Percentiles rank a stretch among this genome's conserved stretches.
Evolutionary conservation across 805 yeast species (phyloP).

Genomic region (Spathaspora boniae): DNA sequence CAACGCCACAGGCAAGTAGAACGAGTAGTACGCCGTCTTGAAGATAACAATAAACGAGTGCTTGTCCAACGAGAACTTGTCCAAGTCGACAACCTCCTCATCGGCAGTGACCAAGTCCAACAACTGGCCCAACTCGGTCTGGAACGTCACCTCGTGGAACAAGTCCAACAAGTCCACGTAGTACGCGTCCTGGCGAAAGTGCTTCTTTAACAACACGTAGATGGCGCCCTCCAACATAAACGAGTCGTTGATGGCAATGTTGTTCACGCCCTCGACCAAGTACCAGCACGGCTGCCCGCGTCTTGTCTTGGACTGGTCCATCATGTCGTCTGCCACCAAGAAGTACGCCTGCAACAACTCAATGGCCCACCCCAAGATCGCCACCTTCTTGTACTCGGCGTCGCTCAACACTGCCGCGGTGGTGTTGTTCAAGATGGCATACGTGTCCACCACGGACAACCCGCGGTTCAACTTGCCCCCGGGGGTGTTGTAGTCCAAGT

Average conservation of each 20-base stretch:
- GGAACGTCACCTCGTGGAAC: constrained; percentile 96
- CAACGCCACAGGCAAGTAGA: constrained; percentile 94
- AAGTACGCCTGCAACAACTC: constrained; percentile 95
- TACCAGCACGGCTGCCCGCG: constrained; percentile 99
- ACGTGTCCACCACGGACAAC: constrained; percentile 90
- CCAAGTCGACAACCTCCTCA: constrained; percentile 86
- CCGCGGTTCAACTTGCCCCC: constrained; percentile 98
- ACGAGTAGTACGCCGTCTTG: constrained; percentile 97
- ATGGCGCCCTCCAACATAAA: constrained; percentile 96
- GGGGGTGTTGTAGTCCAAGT: constrained; percentile 81
- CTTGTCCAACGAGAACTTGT: constrained; percentile 80
- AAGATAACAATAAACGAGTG: constrained; percentile 93
- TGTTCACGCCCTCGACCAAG: constrained; percentile 71
- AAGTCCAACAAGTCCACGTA: constrained; percentile 88
- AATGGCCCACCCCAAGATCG: constrained; percentile 91
- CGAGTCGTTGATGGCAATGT: constrained; percentile 95
- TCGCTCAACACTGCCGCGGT: constrained; percentile 54
- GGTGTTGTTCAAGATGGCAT: constrained; percentile 66
- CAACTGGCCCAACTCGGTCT: constrained; percentile 95
- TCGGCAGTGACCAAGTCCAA: constrained; percentile 96
- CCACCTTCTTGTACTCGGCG: constrained; percentile 78
- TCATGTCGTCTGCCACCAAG: constrained; percentile 96
- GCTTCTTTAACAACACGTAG: constrained; percentile 81
- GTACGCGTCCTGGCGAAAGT: constrained; percentile 77
- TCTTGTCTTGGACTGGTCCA: constrained; percentile 95